Percentiles rank a stretch among this genome's conserved stretches.
Conservation (phyloP, 2,329 filamentous ascomycete species). For the Dactylellina haptotyla region DNA sequence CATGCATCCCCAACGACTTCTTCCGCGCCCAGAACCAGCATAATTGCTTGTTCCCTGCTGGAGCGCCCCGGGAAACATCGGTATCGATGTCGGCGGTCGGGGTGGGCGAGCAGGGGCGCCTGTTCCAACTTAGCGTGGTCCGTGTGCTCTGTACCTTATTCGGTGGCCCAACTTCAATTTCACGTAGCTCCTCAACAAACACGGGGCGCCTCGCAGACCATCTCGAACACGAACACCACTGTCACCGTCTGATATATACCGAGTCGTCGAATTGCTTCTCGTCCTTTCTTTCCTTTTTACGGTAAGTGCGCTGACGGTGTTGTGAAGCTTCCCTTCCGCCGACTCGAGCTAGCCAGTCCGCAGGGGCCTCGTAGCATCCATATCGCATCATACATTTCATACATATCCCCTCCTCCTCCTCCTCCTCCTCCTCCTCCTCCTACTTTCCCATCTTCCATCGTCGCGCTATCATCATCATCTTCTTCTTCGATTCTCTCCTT, state of each 20-base stretch:
- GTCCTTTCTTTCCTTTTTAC: neutral
- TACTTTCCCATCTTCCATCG: neutral
- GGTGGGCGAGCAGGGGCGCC: too few species aligned
- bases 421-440: constrained; percentile 2
- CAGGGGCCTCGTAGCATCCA: constrained; percentile 57
- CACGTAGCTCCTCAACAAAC: too few species aligned
- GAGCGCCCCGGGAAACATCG: too few species aligned
- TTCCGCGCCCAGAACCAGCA: too few species aligned
- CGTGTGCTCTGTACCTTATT: too few species aligned
- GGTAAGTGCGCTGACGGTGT: neutral
- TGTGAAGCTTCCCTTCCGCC: constrained; percentile 58
- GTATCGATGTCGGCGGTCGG: too few species aligned
- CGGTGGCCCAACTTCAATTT: too few species aligned
- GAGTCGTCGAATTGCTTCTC: neutral
- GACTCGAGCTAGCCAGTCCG: constrained; percentile 61
- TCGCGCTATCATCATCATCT: neutral
- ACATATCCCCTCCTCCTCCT: constrained; percentile 1
- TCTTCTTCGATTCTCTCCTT: neutral
- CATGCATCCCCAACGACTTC: too few species aligned
- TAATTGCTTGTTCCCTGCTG: too few species aligned
- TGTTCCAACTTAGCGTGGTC: too few species aligned
- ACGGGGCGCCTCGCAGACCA: too few species aligned
- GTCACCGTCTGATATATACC: too few species aligned
- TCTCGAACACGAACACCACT: neutral
- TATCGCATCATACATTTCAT: neutral